Base-by-base conservation (phyloP, 176 grass and related monocot genomes). In the Paspalum notatum region DNA sequence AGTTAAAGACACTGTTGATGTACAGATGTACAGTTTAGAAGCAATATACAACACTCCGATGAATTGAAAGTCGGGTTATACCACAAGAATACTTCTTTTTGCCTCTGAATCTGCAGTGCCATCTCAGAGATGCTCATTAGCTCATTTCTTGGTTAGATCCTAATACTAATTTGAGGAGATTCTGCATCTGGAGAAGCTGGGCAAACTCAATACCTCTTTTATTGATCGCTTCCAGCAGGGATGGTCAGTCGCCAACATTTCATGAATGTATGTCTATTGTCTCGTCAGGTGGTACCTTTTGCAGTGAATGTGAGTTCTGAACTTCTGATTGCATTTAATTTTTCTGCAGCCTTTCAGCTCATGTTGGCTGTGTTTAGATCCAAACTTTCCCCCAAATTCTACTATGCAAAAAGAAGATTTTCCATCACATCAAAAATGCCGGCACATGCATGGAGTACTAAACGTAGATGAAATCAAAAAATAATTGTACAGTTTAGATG, bases 1-100 rank as follows among this genome's bases (percentile, higher is more conserved):
- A 73, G 52, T 68, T 32, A 62, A 61, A 84, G 26, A 22, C 8
- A 64, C 56, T 87, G 56, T 68, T 37, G 61, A 84, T 80, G 80
- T 73, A 82, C 50, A 86, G 38, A 54, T 48, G 67, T 62, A 48
- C 47, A 18, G 4, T 67, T 67, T 42, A 68, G 73, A 85, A 80
- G 49, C 14, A 40, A 84, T 9, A 37, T 54, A 67, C 38, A 49
- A 16, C 64, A 78, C 24, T 73, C 22, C 54, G 85, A 26, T 70
- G 85, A 86, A 83, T 71, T 43, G 51, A 84, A 75, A 94, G 41
- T 45, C 80, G 70, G 84, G 63, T 80, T 50, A 46, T 71, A 32
- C 21, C 68, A 6, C 50, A 65, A 5, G 76, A 80, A 47, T 62
- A 62, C 79, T 51, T 55, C 7, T 46, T 38, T 54, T 46, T 6